Evolutionary conservation across 257 asterid species (phyloP).

Genomic region (Lycium ferocissimum): DNA sequence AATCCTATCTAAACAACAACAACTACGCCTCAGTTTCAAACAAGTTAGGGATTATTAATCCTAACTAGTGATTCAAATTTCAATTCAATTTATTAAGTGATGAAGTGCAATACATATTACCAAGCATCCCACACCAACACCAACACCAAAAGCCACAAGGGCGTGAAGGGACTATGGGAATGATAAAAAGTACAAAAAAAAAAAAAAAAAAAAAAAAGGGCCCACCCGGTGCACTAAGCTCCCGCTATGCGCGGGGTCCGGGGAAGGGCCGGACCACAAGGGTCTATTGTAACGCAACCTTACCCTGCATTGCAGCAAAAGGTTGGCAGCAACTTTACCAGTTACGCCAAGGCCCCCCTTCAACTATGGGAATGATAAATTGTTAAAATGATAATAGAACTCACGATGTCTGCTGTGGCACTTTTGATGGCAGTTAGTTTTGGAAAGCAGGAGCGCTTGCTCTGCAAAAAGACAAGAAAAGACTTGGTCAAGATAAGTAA

Average conservation of each 20-base stretch:
- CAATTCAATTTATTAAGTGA: not conserved
- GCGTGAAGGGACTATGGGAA: no score
- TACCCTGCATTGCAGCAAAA: no score
- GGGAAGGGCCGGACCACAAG: no score
- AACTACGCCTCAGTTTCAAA: no score
- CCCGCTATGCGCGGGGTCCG: no score
- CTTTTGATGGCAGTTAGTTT: constrained; percentile 85
- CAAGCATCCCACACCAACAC: not conserved
- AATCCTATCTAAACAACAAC: not conserved
- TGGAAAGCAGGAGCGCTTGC: constrained; percentile 87
- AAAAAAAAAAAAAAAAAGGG: no score
- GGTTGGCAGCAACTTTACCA: no score
- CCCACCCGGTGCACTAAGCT: no score
- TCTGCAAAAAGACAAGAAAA: constrained; percentile 57
- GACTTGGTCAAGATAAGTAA: not conserved
- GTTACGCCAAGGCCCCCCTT: no score
- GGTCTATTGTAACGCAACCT: no score
- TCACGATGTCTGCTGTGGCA: constrained; percentile 95
- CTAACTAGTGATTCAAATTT: not conserved
- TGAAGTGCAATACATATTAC: not conserved
- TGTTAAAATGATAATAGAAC: constrained; percentile 35
- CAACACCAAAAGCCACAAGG: constrained; percentile 8
- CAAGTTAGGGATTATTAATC: not conserved
- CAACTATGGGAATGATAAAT: constrained; percentile 9
- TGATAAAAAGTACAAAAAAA: no score